Evolutionary conservation across 2,329 filamentous ascomycete genomes (phyloP).

Genomic region (Cladosporium sp.): DNA sequence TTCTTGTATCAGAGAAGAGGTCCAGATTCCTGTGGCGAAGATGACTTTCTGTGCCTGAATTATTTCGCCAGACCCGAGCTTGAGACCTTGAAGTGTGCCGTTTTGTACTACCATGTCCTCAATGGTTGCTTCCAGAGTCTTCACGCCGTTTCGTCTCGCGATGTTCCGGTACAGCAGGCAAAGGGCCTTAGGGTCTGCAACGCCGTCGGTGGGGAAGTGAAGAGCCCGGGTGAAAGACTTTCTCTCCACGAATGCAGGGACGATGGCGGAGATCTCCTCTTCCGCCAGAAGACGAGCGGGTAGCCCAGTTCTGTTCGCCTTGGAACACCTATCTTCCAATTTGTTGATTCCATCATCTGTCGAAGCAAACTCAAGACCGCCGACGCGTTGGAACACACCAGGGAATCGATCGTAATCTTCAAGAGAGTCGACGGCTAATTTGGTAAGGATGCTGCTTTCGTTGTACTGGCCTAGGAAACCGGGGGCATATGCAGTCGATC

Average conservation of each 20-base stretch:
- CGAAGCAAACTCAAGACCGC: constrained; percentile 11
- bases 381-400: constrained; percentile 7
- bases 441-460: constrained; percentile 29
- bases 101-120: neutral
- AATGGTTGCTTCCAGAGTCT: neutral
- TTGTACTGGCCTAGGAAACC: constrained; percentile 35
- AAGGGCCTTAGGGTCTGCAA: constrained; percentile 12
- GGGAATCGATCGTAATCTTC: constrained; percentile 7
- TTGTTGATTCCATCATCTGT: constrained; percentile 6
- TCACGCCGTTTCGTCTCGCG: constrained; percentile 1
- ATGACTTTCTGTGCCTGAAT: neutral
- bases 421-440: constrained; percentile 26
- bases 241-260: neutral
- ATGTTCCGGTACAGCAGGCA: constrained; percentile 3
- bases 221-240: neutral
- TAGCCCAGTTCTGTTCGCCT: neutral
- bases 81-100: neutral
- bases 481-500: constrained; percentile 33
- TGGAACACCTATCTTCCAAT: neutral
- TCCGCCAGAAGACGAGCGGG: neutral
- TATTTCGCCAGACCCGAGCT: neutral
- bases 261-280: neutral
- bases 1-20: constrained; percentile 10
- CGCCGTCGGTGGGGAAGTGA: constrained; percentile 13
- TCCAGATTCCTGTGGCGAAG: constrained; percentile 28